phyloP scores from a whole-genome alignment of 192 early-diverging fungal species.

The Backusella macrospora region DNA sequence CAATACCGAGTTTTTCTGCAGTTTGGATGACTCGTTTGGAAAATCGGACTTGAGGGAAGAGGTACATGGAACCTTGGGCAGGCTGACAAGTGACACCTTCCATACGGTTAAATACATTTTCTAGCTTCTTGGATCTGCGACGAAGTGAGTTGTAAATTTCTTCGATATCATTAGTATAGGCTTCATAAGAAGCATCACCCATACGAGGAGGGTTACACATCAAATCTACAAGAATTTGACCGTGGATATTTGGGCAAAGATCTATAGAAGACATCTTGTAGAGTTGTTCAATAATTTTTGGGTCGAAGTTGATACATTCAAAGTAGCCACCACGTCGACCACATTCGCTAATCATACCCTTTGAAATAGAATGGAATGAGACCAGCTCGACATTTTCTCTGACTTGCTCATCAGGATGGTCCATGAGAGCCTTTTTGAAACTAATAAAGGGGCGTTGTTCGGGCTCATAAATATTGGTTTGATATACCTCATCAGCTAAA shows the following conservation, averaged over 20 bases:
- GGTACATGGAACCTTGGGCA: slow-evolving; percentile 94
- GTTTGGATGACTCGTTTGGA: slow-evolving; percentile 75
- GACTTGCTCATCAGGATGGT: slow-evolving; percentile 30
- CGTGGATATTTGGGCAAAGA: slow-evolving; percentile 93
- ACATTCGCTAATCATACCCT: slow-evolving; percentile 98
- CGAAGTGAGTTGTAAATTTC: slow-evolving; percentile 78
- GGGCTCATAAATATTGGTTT: slow-evolving; percentile 89
- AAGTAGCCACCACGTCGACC: slow-evolving; percentile 97
- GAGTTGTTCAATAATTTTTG: slow-evolving; percentile 74
- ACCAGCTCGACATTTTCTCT: slow-evolving; percentile 77
- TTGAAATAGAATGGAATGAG: slow-evolving; percentile 95
- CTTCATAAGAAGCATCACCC: slow-evolving; percentile 77
- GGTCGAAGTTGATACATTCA: slow-evolving; percentile 85
- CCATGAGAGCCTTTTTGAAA: slow-evolving; percentile 91
- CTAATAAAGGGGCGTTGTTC: slow-evolving; percentile 84
- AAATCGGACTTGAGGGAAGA: slow-evolving; percentile 86
- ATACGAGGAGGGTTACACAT: slow-evolving; percentile 88
- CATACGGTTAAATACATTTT: slow-evolving; percentile 76
- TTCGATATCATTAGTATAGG: slow-evolving; percentile 72
- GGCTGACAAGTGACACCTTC: slow-evolving; percentile 83
- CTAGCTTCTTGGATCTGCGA: slow-evolving; percentile 73
- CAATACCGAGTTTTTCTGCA: slow-evolving; percentile 62
- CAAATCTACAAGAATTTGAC: slow-evolving; percentile 91
- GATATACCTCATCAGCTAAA: slow-evolving; percentile 97
- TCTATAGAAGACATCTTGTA: slow-evolving; percentile 93